A percentile compares a stretch with the other conserved stretches of the same genome.
phyloP scores from a whole-genome alignment of 495 filamentous ascomycete species.

The Tetracladium marchalianum region DNA sequence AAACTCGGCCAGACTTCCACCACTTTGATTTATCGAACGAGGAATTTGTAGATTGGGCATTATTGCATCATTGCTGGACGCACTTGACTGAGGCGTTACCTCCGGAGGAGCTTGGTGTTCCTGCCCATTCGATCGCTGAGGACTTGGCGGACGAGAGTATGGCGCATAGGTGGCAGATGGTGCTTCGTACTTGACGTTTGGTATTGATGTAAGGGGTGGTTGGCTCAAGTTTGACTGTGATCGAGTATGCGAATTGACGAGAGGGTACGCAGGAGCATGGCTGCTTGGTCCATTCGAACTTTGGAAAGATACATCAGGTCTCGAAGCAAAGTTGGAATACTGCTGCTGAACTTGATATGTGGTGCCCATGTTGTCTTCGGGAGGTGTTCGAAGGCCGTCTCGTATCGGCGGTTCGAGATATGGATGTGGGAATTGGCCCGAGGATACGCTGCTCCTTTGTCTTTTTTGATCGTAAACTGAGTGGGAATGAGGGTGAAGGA shows the following conservation, averaged over 20 bases:
- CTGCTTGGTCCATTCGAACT: constrained; percentile 16
- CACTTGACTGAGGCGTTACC: constrained; percentile 21
- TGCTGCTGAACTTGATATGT: constrained; percentile 35
- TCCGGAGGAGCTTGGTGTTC: constrained; percentile 14
- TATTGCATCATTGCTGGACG: constrained; percentile 34
- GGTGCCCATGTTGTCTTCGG: constrained; percentile 36
- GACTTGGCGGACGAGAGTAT: constrained; percentile 22
- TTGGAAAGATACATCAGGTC: constrained; percentile 21
- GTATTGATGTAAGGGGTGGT: constrained; percentile 5
- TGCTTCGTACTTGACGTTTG: constrained; percentile 11
- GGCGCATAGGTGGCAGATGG: constrained; percentile 23
- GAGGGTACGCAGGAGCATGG: constrained; percentile 15
- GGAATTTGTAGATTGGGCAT: constrained; percentile 62
- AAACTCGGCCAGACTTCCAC: constrained; percentile 69
- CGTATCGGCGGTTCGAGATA: constrained; percentile 17
- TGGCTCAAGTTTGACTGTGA: constrained; percentile 11
- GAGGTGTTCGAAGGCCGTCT: constrained; percentile 39
- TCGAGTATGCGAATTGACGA: constrained; percentile 5
- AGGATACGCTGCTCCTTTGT: constrained; percentile 8
- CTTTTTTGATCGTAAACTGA: constrained; percentile 9
- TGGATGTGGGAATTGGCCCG: constrained; percentile 1
- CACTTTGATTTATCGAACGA: constrained; percentile 58
- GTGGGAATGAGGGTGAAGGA: constrained; percentile 10
- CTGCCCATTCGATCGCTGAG: constrained; percentile 4
- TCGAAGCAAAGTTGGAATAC: constrained; percentile 28